Conservation (phyloP, 257 asterid species). For the Ilex asprella region DNA sequence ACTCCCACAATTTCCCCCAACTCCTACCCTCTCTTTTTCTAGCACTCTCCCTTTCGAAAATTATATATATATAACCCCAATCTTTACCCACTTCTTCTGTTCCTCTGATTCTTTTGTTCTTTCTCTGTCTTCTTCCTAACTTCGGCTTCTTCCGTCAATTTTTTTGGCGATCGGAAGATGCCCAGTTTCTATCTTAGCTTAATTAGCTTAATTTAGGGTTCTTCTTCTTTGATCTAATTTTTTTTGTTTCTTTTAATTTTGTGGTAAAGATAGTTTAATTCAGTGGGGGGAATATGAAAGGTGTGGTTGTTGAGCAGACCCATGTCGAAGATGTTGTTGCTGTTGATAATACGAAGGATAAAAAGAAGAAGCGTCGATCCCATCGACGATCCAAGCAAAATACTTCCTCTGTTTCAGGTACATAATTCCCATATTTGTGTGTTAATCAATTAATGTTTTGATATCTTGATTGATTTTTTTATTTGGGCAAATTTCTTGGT, state of each 20-base stretch:
- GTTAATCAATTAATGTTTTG: conserved; percentile 1
- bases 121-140: not conserved
- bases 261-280: not conserved
- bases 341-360: conserved; percentile 14
- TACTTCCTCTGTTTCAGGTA: conserved; percentile 23
- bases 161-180: conserved; percentile 27
- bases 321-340: conserved; percentile 11
- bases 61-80: not conserved
- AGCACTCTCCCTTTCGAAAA: not conserved
- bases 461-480: not conserved
- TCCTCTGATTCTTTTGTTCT: not conserved
- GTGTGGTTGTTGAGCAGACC: conserved; percentile 13
- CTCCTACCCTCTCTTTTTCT: not conserved
- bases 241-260: not conserved
- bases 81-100: not conserved
- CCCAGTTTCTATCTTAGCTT: not conserved
- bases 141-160: conserved; percentile 20
- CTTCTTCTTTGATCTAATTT: not conserved
- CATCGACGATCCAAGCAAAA: conserved; percentile 34
- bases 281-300: conserved; percentile 14
- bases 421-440: not conserved
- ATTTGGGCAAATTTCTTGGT: not conserved
- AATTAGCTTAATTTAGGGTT: not conserved
- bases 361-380: conserved; percentile 49
- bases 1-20: not conserved